Percentiles rank a stretch among this genome's conserved stretches.
phyloP scores from a whole-genome alignment of 148 eudicot genomes.

The Diospyros kaki region DNA sequence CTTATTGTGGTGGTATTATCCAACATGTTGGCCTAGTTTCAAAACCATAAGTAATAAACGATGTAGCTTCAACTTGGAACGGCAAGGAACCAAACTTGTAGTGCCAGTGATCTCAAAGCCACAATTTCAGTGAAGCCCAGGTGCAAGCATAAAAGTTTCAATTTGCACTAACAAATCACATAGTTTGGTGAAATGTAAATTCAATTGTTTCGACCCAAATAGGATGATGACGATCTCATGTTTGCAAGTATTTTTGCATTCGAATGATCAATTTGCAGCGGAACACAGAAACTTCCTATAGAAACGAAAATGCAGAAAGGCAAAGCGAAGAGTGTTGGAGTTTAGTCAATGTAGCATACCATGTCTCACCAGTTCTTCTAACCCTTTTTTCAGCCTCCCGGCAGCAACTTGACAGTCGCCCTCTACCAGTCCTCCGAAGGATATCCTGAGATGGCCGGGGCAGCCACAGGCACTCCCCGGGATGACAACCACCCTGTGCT shows the following conservation, averaged over 20 bases:
- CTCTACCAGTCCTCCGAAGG: conserved; percentile 78
- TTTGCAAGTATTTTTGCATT: background rate
- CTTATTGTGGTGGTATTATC: too few species aligned
- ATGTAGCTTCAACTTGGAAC: too few species aligned
- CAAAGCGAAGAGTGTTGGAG: background rate
- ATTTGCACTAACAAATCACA: too few species aligned
- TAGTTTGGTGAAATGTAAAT: too few species aligned
- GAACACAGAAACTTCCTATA: conserved; percentile 2
- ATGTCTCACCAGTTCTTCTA: conserved; percentile 66
- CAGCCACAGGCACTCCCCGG: conserved; percentile 88
- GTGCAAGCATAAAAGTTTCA: too few species aligned
- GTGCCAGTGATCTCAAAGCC: too few species aligned
- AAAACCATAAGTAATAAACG: too few species aligned
- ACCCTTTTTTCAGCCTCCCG: conserved; percentile 66
- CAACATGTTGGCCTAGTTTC: too few species aligned
- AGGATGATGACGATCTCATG: too few species aligned
- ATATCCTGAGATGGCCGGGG: conserved; percentile 69
- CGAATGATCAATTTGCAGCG: conserved; percentile 16
- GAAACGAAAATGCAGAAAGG: background rate
- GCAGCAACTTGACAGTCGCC: conserved; percentile 62
- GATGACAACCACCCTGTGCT: conserved; percentile 61
- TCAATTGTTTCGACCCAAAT: too few species aligned
- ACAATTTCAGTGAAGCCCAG: too few species aligned
- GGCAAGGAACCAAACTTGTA: too few species aligned
- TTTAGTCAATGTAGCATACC: conserved; percentile 53